A percentile compares a stretch with the other conserved stretches of the same genome.
These are phyloP conservation scores for Magnusiomyces starmeri DNA, from an alignment of 1,139 yeast genomes.

Conservation along the genomic window DNA sequence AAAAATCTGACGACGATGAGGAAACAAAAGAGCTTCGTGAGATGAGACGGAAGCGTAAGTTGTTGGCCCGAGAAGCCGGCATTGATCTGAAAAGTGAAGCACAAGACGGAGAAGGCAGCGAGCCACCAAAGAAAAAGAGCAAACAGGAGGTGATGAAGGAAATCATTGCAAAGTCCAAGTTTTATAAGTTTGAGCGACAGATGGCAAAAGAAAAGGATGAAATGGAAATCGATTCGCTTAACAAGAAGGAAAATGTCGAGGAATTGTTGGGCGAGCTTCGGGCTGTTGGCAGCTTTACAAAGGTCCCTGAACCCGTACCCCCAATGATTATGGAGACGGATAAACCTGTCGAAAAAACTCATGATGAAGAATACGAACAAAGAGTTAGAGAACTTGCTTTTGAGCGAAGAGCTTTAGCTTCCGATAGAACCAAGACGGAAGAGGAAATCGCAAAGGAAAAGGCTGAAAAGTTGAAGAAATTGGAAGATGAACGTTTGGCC, in stretches of 20 bases:
- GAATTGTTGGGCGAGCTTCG: conserved; percentile 63
- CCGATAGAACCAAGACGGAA: conserved; percentile 89
- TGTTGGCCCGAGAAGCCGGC: conserved; percentile 14
- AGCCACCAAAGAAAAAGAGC: conserved; percentile 59
- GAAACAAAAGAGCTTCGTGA: conserved; percentile 22
- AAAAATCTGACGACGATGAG: conserved; percentile 40
- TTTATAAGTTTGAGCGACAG: conserved; percentile 84
- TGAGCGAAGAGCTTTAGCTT: conserved; percentile 89
- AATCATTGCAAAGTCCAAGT: conserved; percentile 88
- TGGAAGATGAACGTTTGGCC: conserved; percentile 68
- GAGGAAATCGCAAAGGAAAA: conserved; percentile 73
- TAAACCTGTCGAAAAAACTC: conserved; percentile 34
- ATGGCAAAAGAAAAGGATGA: conserved; percentile 62
- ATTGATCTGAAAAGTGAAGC: conserved; percentile 25
- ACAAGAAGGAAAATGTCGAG: conserved; percentile 68
- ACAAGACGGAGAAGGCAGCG: conserved; percentile 34
- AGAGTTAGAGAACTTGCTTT: conserved; percentile 71
- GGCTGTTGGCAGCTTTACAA: conserved; percentile 23
- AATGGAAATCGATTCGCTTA: conserved; percentile 67
- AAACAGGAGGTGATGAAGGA: conserved; percentile 97
- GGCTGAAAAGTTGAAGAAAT: conserved; percentile 54
- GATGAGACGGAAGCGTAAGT: conserved; percentile 13
- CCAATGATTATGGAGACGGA: conserved; percentile 19
- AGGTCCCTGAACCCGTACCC: conserved; percentile 15
- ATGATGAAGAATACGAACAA: conserved; percentile 58